Conservation (phyloP, 306 rosid species). For the Medicago truncatula region MtrunA17r5.0-ANR NC_053044.1:5188001-5188500, state of each 20-base stretch:
- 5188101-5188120: not conserved
- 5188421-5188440: not conserved
- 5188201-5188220: not conserved
- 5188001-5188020: conserved; percentile 19
- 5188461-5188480: not conserved
- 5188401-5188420: not conserved
- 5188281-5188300: not conserved
- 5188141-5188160: not conserved
- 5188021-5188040: not conserved
- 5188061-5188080: not conserved
- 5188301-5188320: not conserved
- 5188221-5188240: not conserved
- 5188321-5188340: not conserved
- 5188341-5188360: no score
- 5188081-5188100: not conserved
- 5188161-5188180: not conserved
- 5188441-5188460: not conserved
- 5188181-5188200: no score
- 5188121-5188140: no score
- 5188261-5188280: not conserved
- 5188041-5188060: not conserved
- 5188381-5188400: not conserved
- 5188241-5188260: not conserved
- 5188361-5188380: not conserved
- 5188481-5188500: not conserved